phyloP scores from a whole-genome alignment of 495 filamentous ascomycete species.

The Pyronema omphalodes region DNA sequence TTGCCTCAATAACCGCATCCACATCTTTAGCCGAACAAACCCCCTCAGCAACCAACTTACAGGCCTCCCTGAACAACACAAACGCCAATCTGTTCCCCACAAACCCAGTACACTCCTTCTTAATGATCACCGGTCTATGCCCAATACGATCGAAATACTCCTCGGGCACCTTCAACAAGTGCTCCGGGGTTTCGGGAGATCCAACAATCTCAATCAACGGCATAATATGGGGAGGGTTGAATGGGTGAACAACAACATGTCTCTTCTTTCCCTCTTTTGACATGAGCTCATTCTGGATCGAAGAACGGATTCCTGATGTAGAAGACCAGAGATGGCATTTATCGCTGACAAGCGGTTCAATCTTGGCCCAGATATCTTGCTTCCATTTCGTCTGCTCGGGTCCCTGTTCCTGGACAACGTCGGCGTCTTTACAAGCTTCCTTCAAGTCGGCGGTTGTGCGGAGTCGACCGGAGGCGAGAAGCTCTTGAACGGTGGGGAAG shows the following conservation, averaged over 20 bases:
- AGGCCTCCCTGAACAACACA: slow-evolving; percentile 31
- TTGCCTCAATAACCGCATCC: slow-evolving; percentile 27
- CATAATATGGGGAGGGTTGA: slow-evolving; percentile 47
- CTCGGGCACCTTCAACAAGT: slow-evolving; percentile 29
- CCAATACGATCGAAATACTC: slow-evolving; percentile 32
- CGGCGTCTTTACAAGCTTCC: slow-evolving; percentile 29
- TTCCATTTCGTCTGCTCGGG: slow-evolving; percentile 37
- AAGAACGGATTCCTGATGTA: slow-evolving; percentile 39
- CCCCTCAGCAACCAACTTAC: slow-evolving; percentile 31
- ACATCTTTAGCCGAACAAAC: slow-evolving; percentile 31
- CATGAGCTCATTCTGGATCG: slow-evolving; percentile 28
- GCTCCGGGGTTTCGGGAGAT: slow-evolving; percentile 25
- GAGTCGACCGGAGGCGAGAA: slow-evolving; percentile 25
- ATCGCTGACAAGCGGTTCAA: slow-evolving; percentile 28
- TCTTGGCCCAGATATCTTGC: slow-evolving; percentile 32
- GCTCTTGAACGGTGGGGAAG: slow-evolving; percentile 6
- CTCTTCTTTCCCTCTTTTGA: slow-evolving; percentile 26
- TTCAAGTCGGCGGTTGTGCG: slow-evolving; percentile 26
- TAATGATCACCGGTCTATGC: slow-evolving; percentile 34
- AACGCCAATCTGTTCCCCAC: slow-evolving; percentile 35
- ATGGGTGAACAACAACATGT: slow-evolving; percentile 41
- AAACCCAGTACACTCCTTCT: slow-evolving; percentile 35
- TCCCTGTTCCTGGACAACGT: slow-evolving; percentile 41
- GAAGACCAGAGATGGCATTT: slow-evolving; percentile 33
- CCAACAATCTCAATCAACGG: slow-evolving; percentile 44